A percentile compares a stretch with the other conserved stretches of the same genome.
Conservation (phyloP, 208 protist species). For the Angomonas desouzai region DNA sequence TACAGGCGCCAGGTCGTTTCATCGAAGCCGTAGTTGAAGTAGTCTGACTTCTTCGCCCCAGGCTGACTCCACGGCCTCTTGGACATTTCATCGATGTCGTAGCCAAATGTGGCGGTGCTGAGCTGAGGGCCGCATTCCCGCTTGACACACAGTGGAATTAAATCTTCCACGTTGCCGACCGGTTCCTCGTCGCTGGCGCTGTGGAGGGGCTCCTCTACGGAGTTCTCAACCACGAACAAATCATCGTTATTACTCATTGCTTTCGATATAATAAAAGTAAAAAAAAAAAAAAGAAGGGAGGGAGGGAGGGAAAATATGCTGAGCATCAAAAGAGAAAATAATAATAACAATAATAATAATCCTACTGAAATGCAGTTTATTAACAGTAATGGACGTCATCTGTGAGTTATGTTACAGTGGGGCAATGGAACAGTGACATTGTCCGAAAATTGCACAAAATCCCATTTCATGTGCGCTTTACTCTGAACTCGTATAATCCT, state of each 20-base stretch:
- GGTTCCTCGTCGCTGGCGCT: slow-evolving; percentile 20
- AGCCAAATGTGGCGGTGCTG: slow-evolving; percentile 70
- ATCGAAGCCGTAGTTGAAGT: slow-evolving; percentile 92
- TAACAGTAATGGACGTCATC: no score
- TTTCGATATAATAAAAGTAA: slow-evolving; percentile 12
- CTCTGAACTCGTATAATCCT: neutral
- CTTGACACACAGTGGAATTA: slow-evolving; percentile 69
- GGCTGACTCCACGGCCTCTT: slow-evolving; percentile 75
- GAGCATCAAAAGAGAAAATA: neutral
- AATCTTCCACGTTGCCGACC: slow-evolving; percentile 34
- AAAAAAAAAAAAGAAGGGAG: slow-evolving; percentile 21
- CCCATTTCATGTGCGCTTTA: neutral
- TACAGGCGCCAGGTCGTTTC: slow-evolving; percentile 83
- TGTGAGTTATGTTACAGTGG: no score
- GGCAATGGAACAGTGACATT: no score
- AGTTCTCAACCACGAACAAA: slow-evolving; percentile 27
- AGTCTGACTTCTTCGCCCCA: slow-evolving; percentile 73
- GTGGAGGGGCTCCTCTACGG: slow-evolving; percentile 14
- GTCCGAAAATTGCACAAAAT: no score
- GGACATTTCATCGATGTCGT: slow-evolving; percentile 80
- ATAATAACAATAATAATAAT: slow-evolving; percentile 6
- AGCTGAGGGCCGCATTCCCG: slow-evolving; percentile 56
- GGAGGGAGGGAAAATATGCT: slow-evolving; percentile 14
- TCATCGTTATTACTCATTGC: slow-evolving; percentile 22
- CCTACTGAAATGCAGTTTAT: no score